These are phyloP conservation scores for Phyllosticta capitalensis DNA, from an alignment of 2,329 filamentous ascomycete species.

Conservation along the genomic window DNA sequence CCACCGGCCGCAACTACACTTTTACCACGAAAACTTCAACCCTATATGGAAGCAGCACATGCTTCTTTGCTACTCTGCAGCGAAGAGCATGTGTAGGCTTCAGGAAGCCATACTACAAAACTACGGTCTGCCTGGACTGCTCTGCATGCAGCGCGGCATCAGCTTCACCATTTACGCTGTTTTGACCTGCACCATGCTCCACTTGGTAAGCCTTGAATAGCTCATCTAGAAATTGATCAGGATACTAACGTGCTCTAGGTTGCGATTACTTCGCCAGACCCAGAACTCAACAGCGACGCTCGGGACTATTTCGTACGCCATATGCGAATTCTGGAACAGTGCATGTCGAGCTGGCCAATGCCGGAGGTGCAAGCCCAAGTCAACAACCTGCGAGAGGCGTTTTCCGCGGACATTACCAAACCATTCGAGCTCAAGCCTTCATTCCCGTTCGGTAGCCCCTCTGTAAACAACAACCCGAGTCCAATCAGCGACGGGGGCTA, in stretches of 20 bases:
- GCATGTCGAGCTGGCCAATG: slow-evolving; percentile 75
- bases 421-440: slow-evolving; percentile 82
- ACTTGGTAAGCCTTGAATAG: slow-evolving; percentile 60
- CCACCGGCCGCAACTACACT: slow-evolving; percentile 70
- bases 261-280: slow-evolving; percentile 85
- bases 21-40: slow-evolving; percentile 67
- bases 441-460: slow-evolving; percentile 77
- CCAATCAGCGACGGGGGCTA: slow-evolving; percentile 44
- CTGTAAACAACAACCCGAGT: slow-evolving; percentile 52
- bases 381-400: slow-evolving; percentile 78
- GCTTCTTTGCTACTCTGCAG: slow-evolving; percentile 73
- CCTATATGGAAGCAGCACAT: slow-evolving; percentile 83
- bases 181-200: slow-evolving; percentile 83
- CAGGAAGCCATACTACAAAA: slow-evolving; percentile 73
- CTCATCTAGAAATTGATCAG: slow-evolving; percentile 7
- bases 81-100: slow-evolving; percentile 74
- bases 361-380: slow-evolving; percentile 85
- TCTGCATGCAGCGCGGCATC: slow-evolving; percentile 89
- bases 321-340: slow-evolving; percentile 86
- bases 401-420: slow-evolving; percentile 75
- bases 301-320: slow-evolving; percentile 84
- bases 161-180: slow-evolving; percentile 94
- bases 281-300: slow-evolving; percentile 74
- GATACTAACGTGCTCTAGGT: slow-evolving; percentile 47
- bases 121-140: slow-evolving; percentile 68